Evolutionary conservation across 441 rosid species (phyloP).

Genomic region (Erysimum cheiri): DNA sequence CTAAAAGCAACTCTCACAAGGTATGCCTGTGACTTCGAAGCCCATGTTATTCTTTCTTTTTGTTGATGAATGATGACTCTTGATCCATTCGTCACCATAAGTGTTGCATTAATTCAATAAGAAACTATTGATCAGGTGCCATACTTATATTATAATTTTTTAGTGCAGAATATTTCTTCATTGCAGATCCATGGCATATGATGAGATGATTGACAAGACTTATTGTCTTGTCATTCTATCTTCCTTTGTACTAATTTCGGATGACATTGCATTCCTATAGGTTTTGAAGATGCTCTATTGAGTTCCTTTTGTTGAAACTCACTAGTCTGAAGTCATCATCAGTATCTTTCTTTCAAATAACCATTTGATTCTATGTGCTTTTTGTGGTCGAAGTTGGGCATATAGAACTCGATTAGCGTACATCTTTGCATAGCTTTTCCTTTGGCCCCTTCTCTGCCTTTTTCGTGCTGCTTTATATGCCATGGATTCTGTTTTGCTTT

Average conservation of each 20-base stretch:
- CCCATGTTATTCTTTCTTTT: slow-evolving; percentile 12
- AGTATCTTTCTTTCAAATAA: slow-evolving; percentile 3
- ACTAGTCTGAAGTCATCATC: slow-evolving; percentile 11
- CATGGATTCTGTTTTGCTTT: slow-evolving; percentile 28
- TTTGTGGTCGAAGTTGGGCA: slow-evolving; percentile 13
- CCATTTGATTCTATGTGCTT: background rate
- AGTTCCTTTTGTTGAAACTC: slow-evolving; percentile 13
- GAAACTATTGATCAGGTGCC: background rate
- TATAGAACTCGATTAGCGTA: background rate
- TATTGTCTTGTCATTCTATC: background rate
- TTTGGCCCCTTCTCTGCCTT: slow-evolving; percentile 19
- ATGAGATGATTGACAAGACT: slow-evolving; percentile 6
- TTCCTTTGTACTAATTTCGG: background rate
- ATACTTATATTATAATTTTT: slow-evolving; percentile 1
- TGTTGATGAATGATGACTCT: background rate
- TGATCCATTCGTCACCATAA: slow-evolving; percentile 1
- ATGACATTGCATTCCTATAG: slow-evolving; percentile 18
- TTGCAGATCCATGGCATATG: slow-evolving; percentile 2
- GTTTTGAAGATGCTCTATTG: slow-evolving; percentile 8
- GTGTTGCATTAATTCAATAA: background rate
- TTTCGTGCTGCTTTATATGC: background rate
- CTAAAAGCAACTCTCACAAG: slow-evolving; percentile 55
- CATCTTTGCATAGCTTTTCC: slow-evolving; percentile 30
- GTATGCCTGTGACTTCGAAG: slow-evolving; percentile 37
- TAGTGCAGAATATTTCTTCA: slow-evolving; percentile 5